A percentile compares a stretch with the other conserved stretches of the same genome.
These are phyloP conservation scores for Thalassia testudinum DNA, from an alignment of 116 monocot species.

Conservation along the genomic window DNA sequence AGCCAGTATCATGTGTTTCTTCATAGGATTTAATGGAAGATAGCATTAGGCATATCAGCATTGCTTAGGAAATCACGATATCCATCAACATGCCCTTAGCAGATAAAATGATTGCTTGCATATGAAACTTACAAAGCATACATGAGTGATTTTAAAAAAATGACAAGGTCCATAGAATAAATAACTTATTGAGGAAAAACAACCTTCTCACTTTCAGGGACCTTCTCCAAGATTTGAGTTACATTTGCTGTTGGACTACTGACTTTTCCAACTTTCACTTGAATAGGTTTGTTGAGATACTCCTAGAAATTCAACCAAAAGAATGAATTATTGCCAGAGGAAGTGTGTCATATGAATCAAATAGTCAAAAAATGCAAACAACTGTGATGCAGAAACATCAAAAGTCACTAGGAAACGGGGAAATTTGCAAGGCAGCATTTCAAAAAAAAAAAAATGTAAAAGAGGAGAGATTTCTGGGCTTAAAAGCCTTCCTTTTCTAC, in stretches of 20 bases:
- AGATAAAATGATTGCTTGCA: no score
- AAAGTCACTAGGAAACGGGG: no score
- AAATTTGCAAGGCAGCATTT: no score
- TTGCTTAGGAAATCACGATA: not conserved
- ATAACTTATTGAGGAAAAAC: no score
- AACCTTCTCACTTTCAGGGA: conserved; percentile 43
- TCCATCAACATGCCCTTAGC: no score
- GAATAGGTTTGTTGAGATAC: conserved; percentile 36
- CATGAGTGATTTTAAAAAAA: not conserved
- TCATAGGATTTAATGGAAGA: not conserved
- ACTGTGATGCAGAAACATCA: no score
- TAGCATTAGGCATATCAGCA: not conserved
- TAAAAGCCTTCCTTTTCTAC: no score
- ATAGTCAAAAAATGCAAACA: no score
- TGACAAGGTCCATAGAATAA: no score
- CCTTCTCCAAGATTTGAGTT: conserved; percentile 43
- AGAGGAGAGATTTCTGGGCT: no score
- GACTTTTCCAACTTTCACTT: conserved; percentile 53
- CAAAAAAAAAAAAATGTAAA: no score
- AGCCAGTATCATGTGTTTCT: no score
- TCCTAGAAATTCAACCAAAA: conserved; percentile 18
- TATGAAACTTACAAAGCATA: not conserved
- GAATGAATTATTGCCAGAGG: not conserved
- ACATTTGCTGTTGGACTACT: conserved; percentile 58
- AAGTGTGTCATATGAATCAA: not conserved